Evolutionary conservation across 2,329 filamentous ascomycete species (phyloP), one percentile per base, ranked within the genome.

Genomic region (Fusarium euwallaceae): DNA sequence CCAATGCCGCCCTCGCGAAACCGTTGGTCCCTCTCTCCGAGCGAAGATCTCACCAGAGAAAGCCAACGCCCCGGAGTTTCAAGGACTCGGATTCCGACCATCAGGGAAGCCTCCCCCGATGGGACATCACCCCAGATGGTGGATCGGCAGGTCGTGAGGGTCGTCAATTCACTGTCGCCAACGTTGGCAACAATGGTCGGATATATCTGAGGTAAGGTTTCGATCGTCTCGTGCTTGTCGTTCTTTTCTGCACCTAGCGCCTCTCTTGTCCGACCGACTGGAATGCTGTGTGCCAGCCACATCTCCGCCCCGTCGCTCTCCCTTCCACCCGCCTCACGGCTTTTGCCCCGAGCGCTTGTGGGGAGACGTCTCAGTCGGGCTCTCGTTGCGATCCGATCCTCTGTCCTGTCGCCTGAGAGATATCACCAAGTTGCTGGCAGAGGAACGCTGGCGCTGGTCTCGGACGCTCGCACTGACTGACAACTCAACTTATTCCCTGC

Each of bases 111-210:
- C 64, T 69, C 24, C 45, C 70, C 32, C 90, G 86, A 79, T 86
- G 84, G 77, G 89, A 91, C 64, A 84, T 91, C 67, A 84, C 86
- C n/a, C 87, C 89, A 12, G 92, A 94, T 78, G 88, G 88, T 68
- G 84, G 87, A 67, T 89, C 91, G 56, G 89, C 87, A 64, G 88
- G 89, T 37, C 88, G 92, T 69, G 90, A 92, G 80, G 92, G 91
- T 59, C 89, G 92, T 64, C 91, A 94, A 78, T 95, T 96, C 81
- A 92, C 93, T 3, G 94, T 96, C 64, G 91, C 92, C 61, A 95
- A 95, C 82, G 93, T 96, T 69, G 93, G 93, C 27, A 94, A 95
- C 80, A 95, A 95, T 83, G 94, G 94, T 43, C 91, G 92, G 80
- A 94, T 96, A 82, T 96, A 95, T 82, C 82, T 96, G 76, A 93